Evolutionary conservation across 257 asterid species (phyloP).

Genomic region (Sherardia arvensis): DNA sequence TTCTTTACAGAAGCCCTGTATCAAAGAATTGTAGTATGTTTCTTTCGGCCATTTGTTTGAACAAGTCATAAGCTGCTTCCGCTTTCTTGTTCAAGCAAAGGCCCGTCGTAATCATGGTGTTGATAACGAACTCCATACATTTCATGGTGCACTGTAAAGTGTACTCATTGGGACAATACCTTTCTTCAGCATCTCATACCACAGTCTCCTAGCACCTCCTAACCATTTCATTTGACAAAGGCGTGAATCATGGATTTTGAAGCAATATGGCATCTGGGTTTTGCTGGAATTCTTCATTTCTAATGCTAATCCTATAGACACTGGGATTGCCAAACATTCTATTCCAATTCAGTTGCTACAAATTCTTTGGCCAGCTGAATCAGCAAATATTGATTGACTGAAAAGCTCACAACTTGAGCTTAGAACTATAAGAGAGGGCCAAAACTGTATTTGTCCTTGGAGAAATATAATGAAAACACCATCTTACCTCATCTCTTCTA

Average conservation of each 20-base stretch:
- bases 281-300: conserved; percentile 14
- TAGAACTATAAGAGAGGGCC: too few relatives aligned
- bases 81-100: conserved; percentile 40
- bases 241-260: conserved; percentile 42
- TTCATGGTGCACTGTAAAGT: conserved; percentile 47
- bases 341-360: conserved; percentile 33
- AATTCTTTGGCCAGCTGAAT: conserved; percentile 3
- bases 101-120: conserved; percentile 55
- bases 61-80: conserved; percentile 41
- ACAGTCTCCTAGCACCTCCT: conserved; percentile 46
- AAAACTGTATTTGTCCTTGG: background rate
- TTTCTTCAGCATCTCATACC: conserved; percentile 63
- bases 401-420: background rate
- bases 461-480: background rate
- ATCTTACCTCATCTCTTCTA: background rate
- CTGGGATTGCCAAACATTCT: conserved; percentile 24
- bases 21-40: conserved; percentile 49
- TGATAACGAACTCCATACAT: conserved; percentile 50
- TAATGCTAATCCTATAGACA: conserved; percentile 29
- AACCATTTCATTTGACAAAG: conserved; percentile 40
- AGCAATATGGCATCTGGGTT: conserved; percentile 19
- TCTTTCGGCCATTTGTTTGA: conserved; percentile 40
- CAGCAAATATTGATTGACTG: background rate
- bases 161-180: conserved; percentile 45
- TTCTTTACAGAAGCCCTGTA: conserved; percentile 40